A percentile compares a stretch with the other conserved stretches of the same genome.
These are phyloP conservation scores for Stevia rebaudiana DNA, from an alignment of 140 eudicot genomes.

Conservation along the genomic window DNA sequence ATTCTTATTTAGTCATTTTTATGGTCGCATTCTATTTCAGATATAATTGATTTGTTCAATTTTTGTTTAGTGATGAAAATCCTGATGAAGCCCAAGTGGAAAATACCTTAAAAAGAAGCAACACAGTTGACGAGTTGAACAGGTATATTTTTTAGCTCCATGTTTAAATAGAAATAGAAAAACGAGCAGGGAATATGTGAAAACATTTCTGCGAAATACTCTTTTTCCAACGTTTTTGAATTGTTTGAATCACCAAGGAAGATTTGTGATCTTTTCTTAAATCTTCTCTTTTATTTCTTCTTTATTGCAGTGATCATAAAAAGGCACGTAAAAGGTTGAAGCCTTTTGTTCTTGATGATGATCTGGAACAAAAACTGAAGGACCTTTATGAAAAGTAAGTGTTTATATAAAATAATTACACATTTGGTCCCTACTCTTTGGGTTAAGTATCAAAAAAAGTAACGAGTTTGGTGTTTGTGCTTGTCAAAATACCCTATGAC, in stretches of 20 bases:
- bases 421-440: not conserved
- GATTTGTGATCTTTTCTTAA: constrained; percentile 6
- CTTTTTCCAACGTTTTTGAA: not conserved
- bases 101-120: constrained; percentile 25
- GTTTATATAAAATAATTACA: no score
- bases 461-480: no score
- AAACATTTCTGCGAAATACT: not conserved
- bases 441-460: no score
- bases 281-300: constrained; percentile 16
- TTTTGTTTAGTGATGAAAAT: constrained; percentile 48
- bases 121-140: constrained; percentile 26
- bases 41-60: constrained; percentile 16
- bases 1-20: constrained; percentile 2
- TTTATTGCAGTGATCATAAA: constrained; percentile 41
- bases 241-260: not conserved
- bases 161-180: not conserved
- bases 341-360: constrained; percentile 48
- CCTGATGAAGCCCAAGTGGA: constrained; percentile 24
- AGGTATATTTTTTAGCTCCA: constrained; percentile 27
- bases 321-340: constrained; percentile 40
- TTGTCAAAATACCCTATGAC: no score
- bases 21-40: not conserved
- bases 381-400: constrained; percentile 71
- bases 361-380: constrained; percentile 44
- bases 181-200: not conserved